phyloP scores from a whole-genome alignment of 192 early-diverging fungal species.

The Pecoramyces ruminantium region DNA sequence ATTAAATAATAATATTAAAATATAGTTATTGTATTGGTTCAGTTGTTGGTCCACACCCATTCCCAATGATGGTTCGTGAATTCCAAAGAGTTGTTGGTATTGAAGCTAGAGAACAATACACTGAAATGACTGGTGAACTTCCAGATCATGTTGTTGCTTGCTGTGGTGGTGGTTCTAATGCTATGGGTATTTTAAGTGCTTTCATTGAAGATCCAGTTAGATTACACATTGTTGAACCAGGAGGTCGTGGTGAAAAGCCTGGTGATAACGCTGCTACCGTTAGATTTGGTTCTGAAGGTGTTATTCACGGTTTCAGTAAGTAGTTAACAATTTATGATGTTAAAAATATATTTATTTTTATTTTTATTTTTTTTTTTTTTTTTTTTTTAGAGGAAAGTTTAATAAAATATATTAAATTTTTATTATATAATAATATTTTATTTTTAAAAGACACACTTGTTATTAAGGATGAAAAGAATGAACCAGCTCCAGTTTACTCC shows the following conservation, averaged over 20 bases:
- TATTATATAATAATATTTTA: too few species aligned
- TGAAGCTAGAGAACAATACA: constrained; percentile 74
- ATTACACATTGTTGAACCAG: constrained; percentile 86
- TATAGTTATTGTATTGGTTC: constrained; percentile 91
- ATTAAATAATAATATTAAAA: constrained; percentile 58
- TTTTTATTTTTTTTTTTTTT: too few species aligned
- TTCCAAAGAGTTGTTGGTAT: constrained; percentile 93
- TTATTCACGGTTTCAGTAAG: constrained; percentile 85
- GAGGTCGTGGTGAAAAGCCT: constrained; percentile 77
- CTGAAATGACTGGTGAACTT: constrained; percentile 57
- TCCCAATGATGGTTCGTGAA: constrained; percentile 90
- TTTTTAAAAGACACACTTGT: constrained; percentile 37
- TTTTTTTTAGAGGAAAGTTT: too few species aligned
- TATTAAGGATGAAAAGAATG: constrained; percentile 83
- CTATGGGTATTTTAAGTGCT: constrained; percentile 95
- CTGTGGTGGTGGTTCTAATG: constrained; percentile 92
- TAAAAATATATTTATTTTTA: too few species aligned
- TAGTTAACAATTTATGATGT: too few species aligned
- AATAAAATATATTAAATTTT: too few species aligned
- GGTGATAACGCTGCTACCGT: constrained; percentile 80
- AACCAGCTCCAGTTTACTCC: constrained; percentile 86
- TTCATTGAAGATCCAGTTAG: constrained; percentile 76
- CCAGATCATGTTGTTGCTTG: constrained; percentile 91
- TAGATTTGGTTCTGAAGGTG: constrained; percentile 64
- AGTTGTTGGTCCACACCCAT: constrained; percentile 92